Conservation (phyloP, 768 basidiomycete genomes). For the Termitomyces sp. region DNA sequence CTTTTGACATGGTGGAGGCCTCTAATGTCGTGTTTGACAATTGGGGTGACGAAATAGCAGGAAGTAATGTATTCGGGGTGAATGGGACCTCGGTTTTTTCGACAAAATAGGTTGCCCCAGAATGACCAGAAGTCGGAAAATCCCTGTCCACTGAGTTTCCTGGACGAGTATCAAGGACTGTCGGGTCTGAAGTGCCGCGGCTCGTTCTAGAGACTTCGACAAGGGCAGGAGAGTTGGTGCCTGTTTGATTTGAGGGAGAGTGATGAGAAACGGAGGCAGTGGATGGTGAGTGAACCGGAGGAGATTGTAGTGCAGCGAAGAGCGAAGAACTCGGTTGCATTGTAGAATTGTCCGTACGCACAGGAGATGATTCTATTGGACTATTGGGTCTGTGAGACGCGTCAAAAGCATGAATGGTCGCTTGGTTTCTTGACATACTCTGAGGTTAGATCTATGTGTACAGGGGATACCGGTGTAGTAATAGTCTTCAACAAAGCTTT, state of each 20-base stretch:
- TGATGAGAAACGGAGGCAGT: not conserved
- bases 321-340: conserved; percentile 15
- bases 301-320: conserved; percentile 7
- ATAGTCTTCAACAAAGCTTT: conserved; percentile 10
- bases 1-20: not conserved
- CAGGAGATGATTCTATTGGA: not conserved
- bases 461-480: not conserved
- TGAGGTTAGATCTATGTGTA: conserved; percentile 2
- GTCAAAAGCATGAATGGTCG: not conserved
- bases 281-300: not conserved
- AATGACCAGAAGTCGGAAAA: not conserved
- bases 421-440: conserved; percentile 5
- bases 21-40: not conserved
- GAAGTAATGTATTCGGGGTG: not conserved
- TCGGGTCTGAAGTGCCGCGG: not conserved
- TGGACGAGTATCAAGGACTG: not conserved
- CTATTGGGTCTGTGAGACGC: not conserved
- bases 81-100: not conserved
- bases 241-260: not conserved
- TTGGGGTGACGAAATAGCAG: not conserved
- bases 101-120: not conserved
- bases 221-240: not conserved
- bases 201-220: not conserved
- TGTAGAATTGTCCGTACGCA: not conserved
- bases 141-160: not conserved